phyloP scores from a whole-genome alignment of 371 early-diverging fungal species.

The Chytridiales sp. region DNA sequence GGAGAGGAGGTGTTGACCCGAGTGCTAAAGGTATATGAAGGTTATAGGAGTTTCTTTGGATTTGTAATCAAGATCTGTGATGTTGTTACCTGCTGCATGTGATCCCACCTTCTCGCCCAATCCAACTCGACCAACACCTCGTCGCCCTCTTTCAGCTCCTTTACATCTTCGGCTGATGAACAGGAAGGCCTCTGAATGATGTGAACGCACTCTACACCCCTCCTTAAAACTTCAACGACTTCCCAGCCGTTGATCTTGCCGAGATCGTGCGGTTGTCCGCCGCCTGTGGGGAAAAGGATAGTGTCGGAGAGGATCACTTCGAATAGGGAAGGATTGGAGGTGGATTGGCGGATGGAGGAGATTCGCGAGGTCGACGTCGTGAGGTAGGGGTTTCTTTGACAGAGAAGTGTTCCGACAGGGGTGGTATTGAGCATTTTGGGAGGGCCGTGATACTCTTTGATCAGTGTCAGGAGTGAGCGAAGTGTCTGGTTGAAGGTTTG shows the following conservation, averaged over 20 bases:
- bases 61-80: too few species aligned
- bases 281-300: constrained; percentile 34
- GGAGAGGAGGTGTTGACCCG: constrained; percentile 73
- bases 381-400: constrained; percentile 17
- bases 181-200: constrained; percentile 32
- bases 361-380: not conserved
- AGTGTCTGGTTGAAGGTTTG: too few species aligned
- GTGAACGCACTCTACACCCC: constrained; percentile 65
- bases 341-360: not conserved
- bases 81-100: constrained; percentile 66
- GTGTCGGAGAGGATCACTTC: constrained; percentile 36
- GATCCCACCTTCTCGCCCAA: constrained; percentile 72
- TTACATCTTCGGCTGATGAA: not conserved
- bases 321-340: not conserved
- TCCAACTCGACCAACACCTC: constrained; percentile 60
- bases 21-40: too few species aligned
- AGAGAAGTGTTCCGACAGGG: constrained; percentile 23
- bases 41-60: too few species aligned
- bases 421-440: too few species aligned
- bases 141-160: constrained; percentile 46
- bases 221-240: constrained; percentile 61
- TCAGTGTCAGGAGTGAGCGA: too few species aligned
- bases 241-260: constrained; percentile 55
- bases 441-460: too few species aligned
- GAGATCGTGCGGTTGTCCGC: constrained; percentile 68